Evolutionary conservation across 768 basidiomycete species (phyloP).

Genomic region (Phanerochaete sordida): DNA sequence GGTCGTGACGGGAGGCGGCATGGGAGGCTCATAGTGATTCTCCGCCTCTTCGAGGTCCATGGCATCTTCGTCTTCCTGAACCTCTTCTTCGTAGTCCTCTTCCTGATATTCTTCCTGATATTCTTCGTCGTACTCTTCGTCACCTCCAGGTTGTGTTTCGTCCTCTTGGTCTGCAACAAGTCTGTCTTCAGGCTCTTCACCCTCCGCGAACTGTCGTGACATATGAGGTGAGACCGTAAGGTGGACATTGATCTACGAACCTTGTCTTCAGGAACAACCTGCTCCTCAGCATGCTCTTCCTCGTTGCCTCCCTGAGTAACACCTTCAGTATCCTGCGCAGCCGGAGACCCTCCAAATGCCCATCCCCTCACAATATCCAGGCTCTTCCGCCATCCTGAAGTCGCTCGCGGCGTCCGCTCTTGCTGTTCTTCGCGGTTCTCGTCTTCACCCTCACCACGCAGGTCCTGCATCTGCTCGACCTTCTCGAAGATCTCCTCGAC

Average conservation of each 20-base stretch:
- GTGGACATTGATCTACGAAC: not conserved
- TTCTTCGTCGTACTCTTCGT: conserved; percentile 10
- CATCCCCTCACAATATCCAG: conserved; percentile 28
- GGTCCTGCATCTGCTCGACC: conserved; percentile 10
- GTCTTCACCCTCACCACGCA: conserved; percentile 13
- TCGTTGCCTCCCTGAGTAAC: conserved; percentile 18
- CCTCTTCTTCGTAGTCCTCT: conserved; percentile 5
- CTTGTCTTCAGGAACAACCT: conserved; percentile 19
- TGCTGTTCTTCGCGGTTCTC: conserved; percentile 18
- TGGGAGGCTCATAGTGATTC: conserved; percentile 3
- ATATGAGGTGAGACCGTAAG: too few relatives aligned
- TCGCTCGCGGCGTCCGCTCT: conserved; percentile 16
- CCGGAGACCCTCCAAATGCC: conserved; percentile 28
- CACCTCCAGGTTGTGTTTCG: conserved; percentile 6
- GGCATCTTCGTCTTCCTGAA: conserved; percentile 6
- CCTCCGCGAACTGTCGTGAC: conserved; percentile 19
- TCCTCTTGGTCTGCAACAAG: conserved; percentile 13
- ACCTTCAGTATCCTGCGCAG: conserved; percentile 22
- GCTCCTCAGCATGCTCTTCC: conserved; percentile 15
- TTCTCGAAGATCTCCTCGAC: conserved; percentile 34
- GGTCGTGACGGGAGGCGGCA: not conserved
- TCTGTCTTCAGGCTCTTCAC: conserved; percentile 17
- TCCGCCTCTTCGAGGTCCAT: conserved; percentile 18
- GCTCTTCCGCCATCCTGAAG: conserved; percentile 31
- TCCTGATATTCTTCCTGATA: conserved; percentile 3